These are phyloP conservation scores for Ensete glaucum DNA, from an alignment of 176 grass and related monocot species.

Conservation along the genomic window DNA sequence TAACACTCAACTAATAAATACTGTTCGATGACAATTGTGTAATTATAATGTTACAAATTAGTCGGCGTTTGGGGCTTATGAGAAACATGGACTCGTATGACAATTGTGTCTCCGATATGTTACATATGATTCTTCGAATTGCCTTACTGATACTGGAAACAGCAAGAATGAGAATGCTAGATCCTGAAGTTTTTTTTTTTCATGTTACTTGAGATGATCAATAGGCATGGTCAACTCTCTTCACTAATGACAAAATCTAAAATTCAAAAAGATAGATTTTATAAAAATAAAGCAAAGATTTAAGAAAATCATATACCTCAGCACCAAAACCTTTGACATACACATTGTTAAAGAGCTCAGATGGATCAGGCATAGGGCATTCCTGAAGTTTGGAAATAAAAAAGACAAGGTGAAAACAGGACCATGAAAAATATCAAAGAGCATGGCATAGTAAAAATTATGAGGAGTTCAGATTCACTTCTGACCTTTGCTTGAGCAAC, in stretches of 20 bases:
- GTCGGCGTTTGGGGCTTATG: too few relatives aligned
- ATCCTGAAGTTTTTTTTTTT: neutral
- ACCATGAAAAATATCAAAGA: neutral
- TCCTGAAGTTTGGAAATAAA: slow-evolving; percentile 36
- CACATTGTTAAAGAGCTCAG: slow-evolving; percentile 75
- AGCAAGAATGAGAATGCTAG: neutral
- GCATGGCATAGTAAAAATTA: neutral
- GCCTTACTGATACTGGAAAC: neutral
- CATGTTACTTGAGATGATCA: neutral
- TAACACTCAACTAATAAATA: too few relatives aligned
- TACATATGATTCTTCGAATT: too few relatives aligned
- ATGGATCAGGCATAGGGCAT: slow-evolving; percentile 66
- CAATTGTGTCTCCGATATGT: too few relatives aligned
- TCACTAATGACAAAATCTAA: neutral
- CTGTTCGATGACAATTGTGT: too few relatives aligned
- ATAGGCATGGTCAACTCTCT: neutral
- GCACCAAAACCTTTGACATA: slow-evolving; percentile 67
- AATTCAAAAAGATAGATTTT: neutral
- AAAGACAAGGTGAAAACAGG: neutral
- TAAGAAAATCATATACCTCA: slow-evolving; percentile 43
- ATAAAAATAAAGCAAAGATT: neutral
- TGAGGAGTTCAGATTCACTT: neutral
- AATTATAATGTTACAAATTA: too few relatives aligned
- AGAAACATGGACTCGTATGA: too few relatives aligned
- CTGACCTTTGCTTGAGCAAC: slow-evolving; percentile 79